Evolutionary conservation across 116 monocot genomes (phyloP).

Genomic region (Phalaenopsis hybrid): DNA sequence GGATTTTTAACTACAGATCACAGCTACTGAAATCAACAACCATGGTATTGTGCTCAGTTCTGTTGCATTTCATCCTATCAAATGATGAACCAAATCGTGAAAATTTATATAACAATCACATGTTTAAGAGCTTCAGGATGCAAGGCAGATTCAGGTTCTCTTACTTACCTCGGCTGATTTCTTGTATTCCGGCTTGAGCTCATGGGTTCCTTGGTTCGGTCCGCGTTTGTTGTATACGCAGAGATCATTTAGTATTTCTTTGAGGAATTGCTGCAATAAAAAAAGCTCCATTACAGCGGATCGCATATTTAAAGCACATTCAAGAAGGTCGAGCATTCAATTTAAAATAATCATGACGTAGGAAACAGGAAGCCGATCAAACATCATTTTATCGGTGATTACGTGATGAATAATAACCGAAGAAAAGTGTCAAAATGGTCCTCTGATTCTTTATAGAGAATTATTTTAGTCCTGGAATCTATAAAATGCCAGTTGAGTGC

Average conservation of each 20-base stretch:
- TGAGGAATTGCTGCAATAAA: conserved; percentile 81
- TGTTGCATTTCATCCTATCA: conserved; percentile 10
- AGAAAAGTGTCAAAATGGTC: too few relatives aligned
- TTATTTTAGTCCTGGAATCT: too few relatives aligned
- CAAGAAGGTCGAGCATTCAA: background rate
- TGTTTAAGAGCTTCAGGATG: background rate
- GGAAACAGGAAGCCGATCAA: background rate
- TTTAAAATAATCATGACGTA: too few relatives aligned
- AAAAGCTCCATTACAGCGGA: background rate
- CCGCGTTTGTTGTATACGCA: conserved; percentile 97
- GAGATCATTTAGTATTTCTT: conserved; percentile 91
- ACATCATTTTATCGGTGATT: background rate
- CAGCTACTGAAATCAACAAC: background rate
- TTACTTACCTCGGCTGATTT: conserved; percentile 55
- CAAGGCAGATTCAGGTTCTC: background rate
- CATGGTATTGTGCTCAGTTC: background rate
- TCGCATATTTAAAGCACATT: background rate
- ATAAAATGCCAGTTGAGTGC: too few relatives aligned
- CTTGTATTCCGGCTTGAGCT: conserved; percentile 98
- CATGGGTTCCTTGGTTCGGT: conserved; percentile 95
- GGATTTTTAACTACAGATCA: background rate
- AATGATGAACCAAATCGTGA: background rate
- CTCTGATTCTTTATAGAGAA: too few relatives aligned
- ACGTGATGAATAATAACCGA: too few relatives aligned
- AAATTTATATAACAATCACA: background rate